Percentiles rank a stretch among this genome's conserved stretches.
Conservation (phyloP, 495 filamentous ascomycete genomes). For the Penicillium waksmanii region DNA sequence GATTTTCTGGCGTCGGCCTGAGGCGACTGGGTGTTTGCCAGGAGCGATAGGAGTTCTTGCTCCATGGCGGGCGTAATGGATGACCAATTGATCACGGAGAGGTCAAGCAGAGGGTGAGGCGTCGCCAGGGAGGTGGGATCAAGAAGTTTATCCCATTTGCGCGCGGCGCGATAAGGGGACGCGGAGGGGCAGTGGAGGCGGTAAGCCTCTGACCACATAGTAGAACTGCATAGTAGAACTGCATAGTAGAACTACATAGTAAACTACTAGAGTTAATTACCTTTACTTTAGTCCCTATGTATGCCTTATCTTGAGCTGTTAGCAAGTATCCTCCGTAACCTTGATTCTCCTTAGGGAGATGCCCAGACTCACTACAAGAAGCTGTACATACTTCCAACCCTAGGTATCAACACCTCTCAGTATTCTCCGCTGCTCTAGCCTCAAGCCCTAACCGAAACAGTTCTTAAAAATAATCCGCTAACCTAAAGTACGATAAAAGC, state of each 20-base stretch:
- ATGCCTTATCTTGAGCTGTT: neutral
- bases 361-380: too few relatives aligned
- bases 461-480: too few relatives aligned
- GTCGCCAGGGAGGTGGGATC: slow-evolving; percentile 4
- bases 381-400: too few relatives aligned
- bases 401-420: too few relatives aligned
- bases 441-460: too few relatives aligned
- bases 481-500: too few relatives aligned
- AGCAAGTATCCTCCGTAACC: too few relatives aligned
- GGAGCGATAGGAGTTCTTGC: slow-evolving; percentile 78
- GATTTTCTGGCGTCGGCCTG: slow-evolving; percentile 71
- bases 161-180: slow-evolving; percentile 33
- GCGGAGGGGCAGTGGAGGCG: slow-evolving; percentile 28
- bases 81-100: slow-evolving; percentile 16
- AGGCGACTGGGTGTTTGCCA: slow-evolving; percentile 76
- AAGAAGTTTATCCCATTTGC: slow-evolving; percentile 13
- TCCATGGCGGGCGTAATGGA: slow-evolving; percentile 60
- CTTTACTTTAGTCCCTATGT: neutral
- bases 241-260: neutral
- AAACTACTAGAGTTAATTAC: neutral
- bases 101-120: neutral
- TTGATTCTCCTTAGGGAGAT: too few relatives aligned
- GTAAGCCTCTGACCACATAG: slow-evolving; percentile 3
- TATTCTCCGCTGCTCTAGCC: too few relatives aligned
- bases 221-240: neutral